Conservation (phyloP, 148 eudicot species). For the Silene uniflora region DNA sequence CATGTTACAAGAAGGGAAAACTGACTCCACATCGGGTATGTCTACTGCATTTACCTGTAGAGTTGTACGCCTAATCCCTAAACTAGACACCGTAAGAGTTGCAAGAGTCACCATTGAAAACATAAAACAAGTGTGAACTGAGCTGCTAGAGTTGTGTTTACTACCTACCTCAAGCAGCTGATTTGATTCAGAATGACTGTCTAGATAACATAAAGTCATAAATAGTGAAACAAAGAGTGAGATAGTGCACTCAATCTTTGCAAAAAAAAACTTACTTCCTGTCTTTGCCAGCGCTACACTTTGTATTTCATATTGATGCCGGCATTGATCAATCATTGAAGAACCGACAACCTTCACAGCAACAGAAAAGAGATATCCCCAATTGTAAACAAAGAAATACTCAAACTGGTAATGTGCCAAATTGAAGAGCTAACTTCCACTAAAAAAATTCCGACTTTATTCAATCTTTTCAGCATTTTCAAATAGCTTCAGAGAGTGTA, state of each 20-base stretch:
- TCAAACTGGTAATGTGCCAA: neutral
- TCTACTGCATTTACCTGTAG: too few relatives aligned
- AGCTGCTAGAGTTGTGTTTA: too few relatives aligned
- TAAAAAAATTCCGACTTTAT: neutral
- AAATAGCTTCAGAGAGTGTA: neutral
- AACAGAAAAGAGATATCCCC: neutral
- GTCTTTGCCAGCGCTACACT: conserved; percentile 47
- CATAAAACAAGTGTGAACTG: too few relatives aligned
- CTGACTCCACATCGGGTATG: too few relatives aligned
- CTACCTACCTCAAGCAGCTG: too few relatives aligned
- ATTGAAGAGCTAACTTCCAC: too few relatives aligned
- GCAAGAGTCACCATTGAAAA: too few relatives aligned
- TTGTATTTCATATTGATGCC: conserved; percentile 65
- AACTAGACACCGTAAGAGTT: too few relatives aligned
- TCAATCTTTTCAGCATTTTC: neutral
- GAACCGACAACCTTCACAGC: conserved; percentile 45
- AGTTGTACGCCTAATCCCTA: too few relatives aligned
- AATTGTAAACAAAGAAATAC: neutral
- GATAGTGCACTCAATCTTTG: neutral
- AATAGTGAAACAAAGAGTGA: neutral
- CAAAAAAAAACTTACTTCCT: conserved; percentile 11
- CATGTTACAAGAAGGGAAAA: too few relatives aligned
- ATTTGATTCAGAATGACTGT: too few relatives aligned
- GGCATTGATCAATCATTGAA: conserved; percentile 44
- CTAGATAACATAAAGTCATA: neutral